Conservation (phyloP, 192 early-diverging fungal genomes). For the Ambispora gerdemannii region DNA sequence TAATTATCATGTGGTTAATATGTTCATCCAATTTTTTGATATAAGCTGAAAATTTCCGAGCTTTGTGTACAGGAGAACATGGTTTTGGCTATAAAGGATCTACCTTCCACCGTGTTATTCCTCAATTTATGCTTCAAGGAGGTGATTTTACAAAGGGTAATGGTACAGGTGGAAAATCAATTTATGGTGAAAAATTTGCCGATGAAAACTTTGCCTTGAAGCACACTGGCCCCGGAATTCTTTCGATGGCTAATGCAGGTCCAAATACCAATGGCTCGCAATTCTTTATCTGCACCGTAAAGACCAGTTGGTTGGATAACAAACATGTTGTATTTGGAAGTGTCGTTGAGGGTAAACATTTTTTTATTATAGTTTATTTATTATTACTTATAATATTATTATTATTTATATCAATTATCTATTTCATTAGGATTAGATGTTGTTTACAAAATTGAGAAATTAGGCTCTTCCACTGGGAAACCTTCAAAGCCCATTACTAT, state of each 20-base stretch:
- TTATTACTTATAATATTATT: background rate
- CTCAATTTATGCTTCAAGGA: constrained; percentile 79
- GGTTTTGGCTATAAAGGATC: constrained; percentile 75
- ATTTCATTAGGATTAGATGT: constrained; percentile 3
- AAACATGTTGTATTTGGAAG: constrained; percentile 83
- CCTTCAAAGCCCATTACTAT: background rate
- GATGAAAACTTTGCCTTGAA: constrained; percentile 65
- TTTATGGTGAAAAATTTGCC: constrained; percentile 76
- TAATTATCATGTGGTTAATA: constrained; percentile 27
- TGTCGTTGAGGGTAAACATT: constrained; percentile 55
- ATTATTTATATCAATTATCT: background rate
- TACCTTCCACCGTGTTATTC: constrained; percentile 84
- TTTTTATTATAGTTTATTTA: background rate
- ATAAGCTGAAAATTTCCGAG: constrained; percentile 95
- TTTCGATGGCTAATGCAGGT: constrained; percentile 85
- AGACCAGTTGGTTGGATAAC: constrained; percentile 82
- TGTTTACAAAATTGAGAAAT: background rate
- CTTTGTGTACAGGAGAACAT: constrained; percentile 95
- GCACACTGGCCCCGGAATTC: constrained; percentile 50
- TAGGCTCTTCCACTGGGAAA: background rate
- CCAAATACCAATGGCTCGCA: constrained; percentile 85
- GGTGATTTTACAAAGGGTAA: constrained; percentile 83
- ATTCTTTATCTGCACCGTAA: constrained; percentile 86
- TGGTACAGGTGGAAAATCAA: constrained; percentile 89
- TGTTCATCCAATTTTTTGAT: background rate